Base-by-base conservation (phyloP, 169 alveolate species). In the Cryptosporidium viatorum region DNA sequence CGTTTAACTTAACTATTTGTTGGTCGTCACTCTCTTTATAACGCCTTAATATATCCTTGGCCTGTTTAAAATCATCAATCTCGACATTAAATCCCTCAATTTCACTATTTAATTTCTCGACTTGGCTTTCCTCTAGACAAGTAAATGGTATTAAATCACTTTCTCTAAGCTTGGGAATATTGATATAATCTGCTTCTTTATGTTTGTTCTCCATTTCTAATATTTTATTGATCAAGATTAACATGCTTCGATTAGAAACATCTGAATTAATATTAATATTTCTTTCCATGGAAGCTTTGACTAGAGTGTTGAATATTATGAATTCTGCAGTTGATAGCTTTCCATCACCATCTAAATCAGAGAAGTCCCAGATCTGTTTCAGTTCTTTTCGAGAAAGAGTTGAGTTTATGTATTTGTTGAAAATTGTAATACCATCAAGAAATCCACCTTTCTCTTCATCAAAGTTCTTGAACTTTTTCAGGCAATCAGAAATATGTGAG, bases 271-370 rank as follows among this genome's bases (percentile, higher is more conserved):
- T 62, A 14, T 37, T 21, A 12, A 80, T 62, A 7, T 59, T 41
- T 21, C 39, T 29, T 43, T 59, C 50, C 5, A 26, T 37, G 12
- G 70, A 23, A 10, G 16, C 68, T 23, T 80, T 67, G 12, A 43
- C 50, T n/a, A 80, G 51, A 26, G 89, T 62, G 62, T 65, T 80
- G 50, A 80, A 41, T 4, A 80, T 67, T 8, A 62, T 39, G 48
- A 80, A 80, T 41, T 80, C 89, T 26, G 67, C 35, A 14, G 68
- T 41, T 2, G 80, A 43, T 7, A 80, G 35, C 45, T 48, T 62
- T 18, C 89, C 89, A 59, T 80, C 89, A 5, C 39, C 50, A 41
- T 80, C 89, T 35, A 65, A 26, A 65, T 80, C 89, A 26, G 89
- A 59, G 62, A 23, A 65, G 43, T 62, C 26, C 89, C 89, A 80